Base-by-base conservation (phyloP, 768 basidiomycete species). In the Rhizopogon salebrosus region DNA sequence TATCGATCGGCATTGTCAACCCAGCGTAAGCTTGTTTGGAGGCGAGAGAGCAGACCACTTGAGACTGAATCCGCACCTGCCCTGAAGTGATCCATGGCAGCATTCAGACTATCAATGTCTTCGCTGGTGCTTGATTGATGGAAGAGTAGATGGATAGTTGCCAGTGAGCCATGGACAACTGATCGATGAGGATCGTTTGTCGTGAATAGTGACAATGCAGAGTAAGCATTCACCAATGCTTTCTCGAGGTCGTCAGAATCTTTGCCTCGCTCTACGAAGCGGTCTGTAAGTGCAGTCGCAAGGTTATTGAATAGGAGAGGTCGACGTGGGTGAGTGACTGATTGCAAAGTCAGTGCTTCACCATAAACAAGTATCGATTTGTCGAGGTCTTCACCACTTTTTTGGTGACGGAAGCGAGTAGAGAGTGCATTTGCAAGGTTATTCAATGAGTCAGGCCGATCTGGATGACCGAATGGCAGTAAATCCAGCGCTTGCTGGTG, bases 401-500 rank as follows among this genome's bases (percentile, higher is more conserved):
- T 57, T 27, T n/a, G 41, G 20, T 53, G 34, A 27, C 48, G 4
- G 36, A 53, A 61, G 9, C 60, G 41, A 18, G 1, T 31, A 18
- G 0, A 3, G 24, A 64, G 48, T 7, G 55, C 51, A 59, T n/a
- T 41, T 1, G 54, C 59, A 14, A 62, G 55, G 38, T 59, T 51
- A 40, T 34, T 52, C 18, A 58, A 53, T 13, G 45, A 41, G 2
- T 6, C 36, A 3, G 52, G 18, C 34, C 59, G 55, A 46, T 52
- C 24, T 23, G 54, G 54, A 52, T 62, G 49, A 24, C 29, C 29
- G 11, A 39, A 9, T 16, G 54, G 50, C 3, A 16, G 46, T 7
- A 59, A 52, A 9, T 7, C 29, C 16, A 64, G 58, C 29, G 58
- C 62, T 36, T 60, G 48, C 18, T 50, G 52, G 34, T 55, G 20